Conservation (phyloP, 768 basidiomycete genomes). For the Hygrophoropsis aurantiaca region DNA sequence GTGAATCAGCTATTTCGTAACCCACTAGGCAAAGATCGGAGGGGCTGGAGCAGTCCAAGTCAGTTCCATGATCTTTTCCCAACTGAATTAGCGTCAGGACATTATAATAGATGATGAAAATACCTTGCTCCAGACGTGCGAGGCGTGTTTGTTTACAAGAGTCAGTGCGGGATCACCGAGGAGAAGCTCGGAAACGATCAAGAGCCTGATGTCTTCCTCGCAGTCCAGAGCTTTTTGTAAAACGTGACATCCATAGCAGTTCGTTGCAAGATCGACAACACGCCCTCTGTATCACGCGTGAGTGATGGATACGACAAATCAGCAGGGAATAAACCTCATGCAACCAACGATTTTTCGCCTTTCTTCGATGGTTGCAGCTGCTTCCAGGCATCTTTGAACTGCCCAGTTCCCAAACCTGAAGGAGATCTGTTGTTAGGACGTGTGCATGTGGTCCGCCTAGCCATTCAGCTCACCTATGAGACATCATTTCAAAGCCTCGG, state of each 20-base stretch:
- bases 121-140: constrained; percentile 92
- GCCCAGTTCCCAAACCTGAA: constrained; percentile 90
- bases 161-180: constrained; percentile 84
- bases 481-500: constrained; percentile 91
- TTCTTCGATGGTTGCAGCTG: constrained; percentile 72
- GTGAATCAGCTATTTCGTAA: constrained; percentile 12
- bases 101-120: not conserved
- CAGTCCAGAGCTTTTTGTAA: constrained; percentile 89
- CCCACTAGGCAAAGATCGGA: constrained; percentile 85
- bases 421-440: constrained; percentile 3
- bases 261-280: constrained; percentile 83
- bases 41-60: constrained; percentile 86
- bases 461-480: constrained; percentile 56
- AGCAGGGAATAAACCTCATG: constrained; percentile 59
- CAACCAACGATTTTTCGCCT: constrained; percentile 80
- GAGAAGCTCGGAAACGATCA: constrained; percentile 84
- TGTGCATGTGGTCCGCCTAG: not conserved
- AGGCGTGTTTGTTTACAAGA: constrained; percentile 86
- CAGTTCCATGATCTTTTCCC: constrained; percentile 78
- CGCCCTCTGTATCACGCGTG: constrained; percentile 52
- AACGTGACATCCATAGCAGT: constrained; percentile 89
- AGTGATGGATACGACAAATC: constrained; percentile 8
- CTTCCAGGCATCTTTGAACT: constrained; percentile 83
- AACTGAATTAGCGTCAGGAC: constrained; percentile 7
- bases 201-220: constrained; percentile 79